These are phyloP conservation scores for Oehlia diaphana DNA, from an alignment of 192 early-diverging fungal genomes.

Conservation along the genomic window DNA sequence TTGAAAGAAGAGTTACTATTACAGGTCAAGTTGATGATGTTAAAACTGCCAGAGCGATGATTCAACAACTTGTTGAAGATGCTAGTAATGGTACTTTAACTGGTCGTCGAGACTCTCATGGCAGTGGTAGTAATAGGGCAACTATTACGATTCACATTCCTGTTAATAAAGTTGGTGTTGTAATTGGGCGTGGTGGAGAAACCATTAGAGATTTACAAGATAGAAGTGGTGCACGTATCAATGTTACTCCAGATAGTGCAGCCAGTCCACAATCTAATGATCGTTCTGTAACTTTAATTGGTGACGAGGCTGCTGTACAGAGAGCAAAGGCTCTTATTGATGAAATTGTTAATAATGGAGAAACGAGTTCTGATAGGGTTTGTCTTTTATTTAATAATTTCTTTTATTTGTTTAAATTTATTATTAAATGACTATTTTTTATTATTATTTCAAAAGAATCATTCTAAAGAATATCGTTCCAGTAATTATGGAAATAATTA, in stretches of 20 bases:
- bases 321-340: slow-evolving; percentile 71
- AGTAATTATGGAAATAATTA: slow-evolving; percentile 22
- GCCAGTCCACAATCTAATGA: slow-evolving; percentile 43
- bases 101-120: slow-evolving; percentile 28
- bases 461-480: slow-evolving; percentile 20
- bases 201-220: slow-evolving; percentile 74
- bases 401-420: too few species aligned
- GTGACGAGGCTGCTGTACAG: slow-evolving; percentile 66
- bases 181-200: slow-evolving; percentile 80
- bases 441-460: not conserved
- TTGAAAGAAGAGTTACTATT: slow-evolving; percentile 52
- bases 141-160: slow-evolving; percentile 61
- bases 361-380: slow-evolving; percentile 25
- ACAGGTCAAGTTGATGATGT: slow-evolving; percentile 49
- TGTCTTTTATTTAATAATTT: not conserved
- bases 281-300: slow-evolving; percentile 67
- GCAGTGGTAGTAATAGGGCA: slow-evolving; percentile 36
- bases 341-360: slow-evolving; percentile 62
- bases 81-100: slow-evolving; percentile 22
- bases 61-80: slow-evolving; percentile 47
- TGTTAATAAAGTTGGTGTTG: slow-evolving; percentile 72
- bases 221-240: slow-evolving; percentile 67
- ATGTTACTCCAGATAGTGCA: slow-evolving; percentile 60
- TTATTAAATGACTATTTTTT: not conserved
- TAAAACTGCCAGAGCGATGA: slow-evolving; percentile 51